Conservation (phyloP, 345 rosid genomes). For the Salix purpurea region DNA sequence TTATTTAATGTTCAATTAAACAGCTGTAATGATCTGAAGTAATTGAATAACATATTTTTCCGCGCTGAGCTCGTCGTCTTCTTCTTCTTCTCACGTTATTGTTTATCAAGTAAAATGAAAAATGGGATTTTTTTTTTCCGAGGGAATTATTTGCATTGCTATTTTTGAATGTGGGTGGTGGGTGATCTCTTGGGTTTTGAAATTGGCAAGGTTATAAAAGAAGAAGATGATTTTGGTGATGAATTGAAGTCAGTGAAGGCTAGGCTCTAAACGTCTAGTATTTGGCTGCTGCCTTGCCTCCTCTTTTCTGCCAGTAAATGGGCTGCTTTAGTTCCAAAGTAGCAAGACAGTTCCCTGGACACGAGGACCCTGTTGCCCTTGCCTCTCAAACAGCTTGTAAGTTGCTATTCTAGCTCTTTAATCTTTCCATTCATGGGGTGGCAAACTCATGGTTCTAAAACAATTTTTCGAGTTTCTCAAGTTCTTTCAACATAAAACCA, state of each 20-base stretch:
- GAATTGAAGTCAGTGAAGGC: conserved; percentile 17
- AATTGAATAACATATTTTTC: background rate
- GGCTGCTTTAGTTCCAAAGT: conserved; percentile 89
- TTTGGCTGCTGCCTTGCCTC: background rate
- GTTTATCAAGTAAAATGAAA: background rate
- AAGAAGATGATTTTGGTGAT: conserved; percentile 18
- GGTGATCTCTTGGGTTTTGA: background rate
- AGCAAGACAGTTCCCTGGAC: conserved; percentile 67
- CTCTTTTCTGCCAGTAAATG: conserved; percentile 49
- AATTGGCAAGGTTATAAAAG: conserved; percentile 19
- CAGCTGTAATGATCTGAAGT: background rate
- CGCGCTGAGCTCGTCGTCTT: background rate
- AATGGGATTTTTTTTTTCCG: background rate
- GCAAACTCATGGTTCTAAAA: background rate
- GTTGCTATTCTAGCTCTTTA: conserved; percentile 13
- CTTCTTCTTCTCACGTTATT: background rate
- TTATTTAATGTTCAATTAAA: background rate
- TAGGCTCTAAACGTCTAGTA: conserved; percentile 13
- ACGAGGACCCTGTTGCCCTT: conserved; percentile 77
- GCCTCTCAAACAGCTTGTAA: conserved; percentile 95
- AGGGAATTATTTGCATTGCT: background rate
- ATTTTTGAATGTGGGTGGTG: background rate
- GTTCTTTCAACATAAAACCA: background rate
- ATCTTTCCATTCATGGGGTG: background rate
- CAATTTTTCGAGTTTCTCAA: background rate